Base-by-base conservation (phyloP, 805 yeast genomes). In the Wickerhamomyces bisporus region DNA sequence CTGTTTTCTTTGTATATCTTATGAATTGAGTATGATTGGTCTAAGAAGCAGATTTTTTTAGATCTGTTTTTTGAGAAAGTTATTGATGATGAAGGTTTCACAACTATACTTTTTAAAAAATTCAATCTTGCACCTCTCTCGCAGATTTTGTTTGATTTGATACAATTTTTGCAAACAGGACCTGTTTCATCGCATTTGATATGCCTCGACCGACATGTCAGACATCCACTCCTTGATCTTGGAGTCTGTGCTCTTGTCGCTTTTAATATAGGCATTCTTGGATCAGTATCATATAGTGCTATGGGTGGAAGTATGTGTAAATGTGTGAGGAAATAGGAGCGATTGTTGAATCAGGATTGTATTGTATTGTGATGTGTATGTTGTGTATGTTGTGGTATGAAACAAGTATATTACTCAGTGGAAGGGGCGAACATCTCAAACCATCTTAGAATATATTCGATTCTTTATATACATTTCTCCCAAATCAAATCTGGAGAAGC, bases 161-260 rank as follows among this genome's bases (percentile, higher is more conserved):
- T 55, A 49, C 80, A 62, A 58, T 75, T 76, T 35, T 64, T 64
- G 55, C 83, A 77, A 16, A 66, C 67, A 2, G 81, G 82, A 26
- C 61, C 61, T 26, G 64, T 67, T 49, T 77, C 82, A 52, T 77
- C 82, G 56, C 83, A 77, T 49, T 77, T 77, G 62, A 77, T 72
- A 48, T 78, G 78, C 34, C 81, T 66, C 41, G 70, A 70, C 26
- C 81, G 68, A 50, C 83, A 77, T 10, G 80, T 76, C 36, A 73
- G 57, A 51, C 83, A 77, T 13, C 83, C 83, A 21, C 50, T 51
- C 39, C 64, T 49, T 17, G 64, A 57, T 36, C 66, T 33, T 1
- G 45, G 25, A 2, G 20, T 36, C 6, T 34, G 39, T 11, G 23
- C 27, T 30, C 32, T 31, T 11, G 30, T 36, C 2, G 16, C 6